phyloP scores from a whole-genome alignment of 75 land plant genomes.

The Picea sitchensis region DNA sequence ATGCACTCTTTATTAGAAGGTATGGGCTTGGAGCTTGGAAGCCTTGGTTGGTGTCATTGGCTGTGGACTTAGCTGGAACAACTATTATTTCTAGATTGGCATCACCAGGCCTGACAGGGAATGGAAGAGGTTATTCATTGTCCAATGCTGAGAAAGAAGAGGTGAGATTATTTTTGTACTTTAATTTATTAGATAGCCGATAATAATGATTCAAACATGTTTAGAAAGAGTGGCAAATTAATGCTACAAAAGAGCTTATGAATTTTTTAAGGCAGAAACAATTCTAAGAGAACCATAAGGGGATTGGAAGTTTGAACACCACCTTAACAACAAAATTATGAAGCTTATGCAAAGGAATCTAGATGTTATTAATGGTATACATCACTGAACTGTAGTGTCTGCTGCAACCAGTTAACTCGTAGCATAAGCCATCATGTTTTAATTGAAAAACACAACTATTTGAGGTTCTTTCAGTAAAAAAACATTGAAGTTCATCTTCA shows the following conservation, averaged over 20 bases:
- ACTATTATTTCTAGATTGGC: conserved; percentile 38
- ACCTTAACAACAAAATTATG: background rate
- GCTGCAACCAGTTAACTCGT: background rate
- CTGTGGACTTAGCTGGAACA: conserved; percentile 63
- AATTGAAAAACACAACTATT: background rate
- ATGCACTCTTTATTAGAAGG: conserved; percentile 78
- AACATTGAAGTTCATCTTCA: background rate
- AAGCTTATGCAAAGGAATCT: background rate
- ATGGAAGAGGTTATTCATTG: conserved; percentile 15
- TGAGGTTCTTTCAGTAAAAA: background rate
- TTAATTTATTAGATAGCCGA: background rate
- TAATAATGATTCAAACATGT: background rate
- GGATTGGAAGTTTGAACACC: background rate
- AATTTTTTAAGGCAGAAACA: background rate
- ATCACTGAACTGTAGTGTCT: background rate
- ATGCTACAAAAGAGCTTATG: background rate
- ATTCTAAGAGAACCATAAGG: background rate
- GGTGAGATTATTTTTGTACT: conserved; percentile 26
- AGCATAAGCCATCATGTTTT: background rate
- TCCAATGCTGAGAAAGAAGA: conserved; percentile 59
- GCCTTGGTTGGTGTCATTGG: conserved; percentile 85
- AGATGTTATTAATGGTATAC: background rate
- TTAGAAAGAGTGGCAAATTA: background rate
- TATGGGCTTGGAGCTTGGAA: conserved; percentile 86
- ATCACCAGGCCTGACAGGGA: background rate